Evolutionary conservation across 139 green algal species (phyloP).

Genomic region (Picochlorum sp.): DNA sequence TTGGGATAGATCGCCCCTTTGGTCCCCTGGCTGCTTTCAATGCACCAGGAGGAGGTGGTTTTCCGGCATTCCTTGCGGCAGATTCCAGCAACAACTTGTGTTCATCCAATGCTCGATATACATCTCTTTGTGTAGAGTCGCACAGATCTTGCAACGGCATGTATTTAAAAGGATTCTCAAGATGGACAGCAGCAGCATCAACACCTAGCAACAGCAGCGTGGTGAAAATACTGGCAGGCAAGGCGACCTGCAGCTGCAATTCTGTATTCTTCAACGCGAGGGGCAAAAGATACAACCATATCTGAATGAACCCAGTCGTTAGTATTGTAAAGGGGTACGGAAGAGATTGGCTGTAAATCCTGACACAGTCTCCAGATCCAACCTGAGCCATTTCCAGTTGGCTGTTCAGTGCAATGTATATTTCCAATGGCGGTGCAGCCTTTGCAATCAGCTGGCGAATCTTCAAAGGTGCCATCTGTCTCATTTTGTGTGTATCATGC

Average conservation of each 20-base stretch:
- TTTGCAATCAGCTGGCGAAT: not conserved
- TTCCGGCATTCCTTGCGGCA: not conserved
- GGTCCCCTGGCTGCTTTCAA: not conserved
- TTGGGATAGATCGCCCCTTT: not conserved
- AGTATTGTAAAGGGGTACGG: not conserved
- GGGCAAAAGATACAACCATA: constrained; percentile 2
- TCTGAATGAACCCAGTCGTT: constrained; percentile 1
- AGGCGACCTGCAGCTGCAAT: not conserved
- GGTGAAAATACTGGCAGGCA: constrained; percentile 6
- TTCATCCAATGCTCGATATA: constrained; percentile 1
- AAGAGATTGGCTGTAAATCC: constrained; percentile 1
- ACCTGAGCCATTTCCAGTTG: constrained; percentile 5
- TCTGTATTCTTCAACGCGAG: constrained; percentile 4
- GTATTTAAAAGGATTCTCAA: not conserved
- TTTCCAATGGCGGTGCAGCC: not conserved
- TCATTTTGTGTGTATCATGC: constrained; percentile 1
- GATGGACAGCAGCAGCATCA: constrained; percentile 1
- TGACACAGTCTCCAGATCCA: constrained; percentile 1
- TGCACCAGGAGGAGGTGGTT: not conserved
- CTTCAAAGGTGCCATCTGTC: not conserved
- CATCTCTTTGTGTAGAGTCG: constrained; percentile 4
- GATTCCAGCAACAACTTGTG: not conserved
- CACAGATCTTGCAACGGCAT: constrained; percentile 2
- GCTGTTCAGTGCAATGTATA: not conserved
- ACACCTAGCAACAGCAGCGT: not conserved